Evolutionary conservation across 768 basidiomycete genomes (phyloP).

Genomic region (Auriscalpium orientale): DNA sequence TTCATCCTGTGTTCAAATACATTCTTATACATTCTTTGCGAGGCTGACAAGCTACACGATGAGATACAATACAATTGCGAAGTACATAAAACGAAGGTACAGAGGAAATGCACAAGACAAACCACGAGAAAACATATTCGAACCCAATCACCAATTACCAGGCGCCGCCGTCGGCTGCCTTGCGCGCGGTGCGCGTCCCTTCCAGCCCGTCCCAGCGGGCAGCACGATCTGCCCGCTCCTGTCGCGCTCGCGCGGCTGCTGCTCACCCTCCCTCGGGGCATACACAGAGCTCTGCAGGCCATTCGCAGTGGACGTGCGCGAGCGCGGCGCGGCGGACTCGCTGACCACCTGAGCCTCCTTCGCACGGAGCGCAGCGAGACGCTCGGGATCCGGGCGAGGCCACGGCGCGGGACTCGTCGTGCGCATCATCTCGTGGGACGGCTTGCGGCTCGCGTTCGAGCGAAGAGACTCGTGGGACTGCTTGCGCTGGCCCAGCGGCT

Average conservation of each 20-base stretch:
- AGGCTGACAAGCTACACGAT: neutral
- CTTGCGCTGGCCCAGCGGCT: neutral
- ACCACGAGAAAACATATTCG: neutral
- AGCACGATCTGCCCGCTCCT: constrained; percentile 10
- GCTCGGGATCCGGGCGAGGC: neutral
- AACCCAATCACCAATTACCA: neutral
- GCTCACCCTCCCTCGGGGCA: neutral
- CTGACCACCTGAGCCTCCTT: neutral
- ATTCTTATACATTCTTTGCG: too few species aligned
- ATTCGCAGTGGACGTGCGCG: neutral
- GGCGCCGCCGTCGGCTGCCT: neutral
- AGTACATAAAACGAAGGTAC: neutral
- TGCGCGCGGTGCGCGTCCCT: constrained; percentile 1
- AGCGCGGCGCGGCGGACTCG: neutral
- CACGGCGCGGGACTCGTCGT: too few species aligned
- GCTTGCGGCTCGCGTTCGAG: neutral
- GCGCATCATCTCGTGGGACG: neutral
- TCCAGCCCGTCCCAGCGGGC: constrained; percentile 12
- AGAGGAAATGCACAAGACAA: neutral
- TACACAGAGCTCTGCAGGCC: too few species aligned
- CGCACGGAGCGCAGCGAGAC: neutral
- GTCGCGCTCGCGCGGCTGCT: constrained; percentile 10
- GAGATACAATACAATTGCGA: neutral
- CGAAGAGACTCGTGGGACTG: neutral
- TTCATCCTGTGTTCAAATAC: too few species aligned